These are phyloP conservation scores for Scleromitrula shiraiana DNA, from an alignment of 2,329 filamentous ascomycete species.

Conservation along the genomic window DNA sequence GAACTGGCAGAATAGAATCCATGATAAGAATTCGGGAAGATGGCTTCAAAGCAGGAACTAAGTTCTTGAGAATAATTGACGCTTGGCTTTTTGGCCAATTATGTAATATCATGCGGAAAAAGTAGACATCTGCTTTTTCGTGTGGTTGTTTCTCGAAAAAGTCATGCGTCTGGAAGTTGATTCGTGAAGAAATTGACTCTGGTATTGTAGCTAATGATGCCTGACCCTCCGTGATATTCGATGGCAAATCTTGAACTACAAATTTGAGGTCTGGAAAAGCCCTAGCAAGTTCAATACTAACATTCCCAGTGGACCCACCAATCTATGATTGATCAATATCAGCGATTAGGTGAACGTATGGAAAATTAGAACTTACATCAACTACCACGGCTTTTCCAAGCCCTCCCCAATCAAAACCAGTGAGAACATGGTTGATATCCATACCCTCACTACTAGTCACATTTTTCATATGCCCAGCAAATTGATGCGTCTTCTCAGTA, in stretches of 20 bases:
- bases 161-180: conserved; percentile 20
- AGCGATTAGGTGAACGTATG: not conserved
- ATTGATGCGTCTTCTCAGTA: conserved; percentile 13
- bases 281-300: conserved; percentile 27
- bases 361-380: conserved; percentile 19
- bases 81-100: conserved; percentile 38
- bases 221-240: conserved; percentile 7
- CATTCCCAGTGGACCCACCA: conserved; percentile 31
- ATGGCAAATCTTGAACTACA: conserved; percentile 27
- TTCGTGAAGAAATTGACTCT: not conserved
- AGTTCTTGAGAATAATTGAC: conserved; percentile 29
- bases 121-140: conserved; percentile 36
- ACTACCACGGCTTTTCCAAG: conserved; percentile 29
- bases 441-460: conserved; percentile 27
- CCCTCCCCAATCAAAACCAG: conserved; percentile 34
- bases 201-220: not conserved
- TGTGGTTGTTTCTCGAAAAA: conserved; percentile 39
- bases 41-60: conserved; percentile 35
- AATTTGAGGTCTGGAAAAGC: conserved; percentile 28
- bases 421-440: conserved; percentile 29
- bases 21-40: conserved; percentile 26
- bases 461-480: conserved; percentile 30
- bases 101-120: conserved; percentile 40
- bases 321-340: not conserved
- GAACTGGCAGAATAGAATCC: not conserved